These are phyloP conservation scores for Metschnikowia arizonensis DNA, from an alignment of 805 yeast species.

Conservation along the genomic window DNA sequence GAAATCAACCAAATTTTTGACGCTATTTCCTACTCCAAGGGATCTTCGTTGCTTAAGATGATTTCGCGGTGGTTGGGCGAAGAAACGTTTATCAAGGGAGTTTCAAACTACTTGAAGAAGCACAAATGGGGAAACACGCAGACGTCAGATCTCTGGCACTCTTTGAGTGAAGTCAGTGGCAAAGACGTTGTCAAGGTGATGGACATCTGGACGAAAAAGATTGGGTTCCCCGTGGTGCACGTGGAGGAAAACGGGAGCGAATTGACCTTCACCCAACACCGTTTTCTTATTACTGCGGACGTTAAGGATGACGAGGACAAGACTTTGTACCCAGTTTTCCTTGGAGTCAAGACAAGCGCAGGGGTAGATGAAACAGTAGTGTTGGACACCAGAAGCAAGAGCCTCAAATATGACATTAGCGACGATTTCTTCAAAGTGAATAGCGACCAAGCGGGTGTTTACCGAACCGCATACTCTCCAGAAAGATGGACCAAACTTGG, in stretches of 20 bases:
- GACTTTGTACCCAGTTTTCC: slow-evolving; percentile 65
- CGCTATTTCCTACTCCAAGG: slow-evolving; percentile 78
- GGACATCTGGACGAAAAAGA: slow-evolving; percentile 77
- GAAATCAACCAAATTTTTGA: slow-evolving; percentile 84
- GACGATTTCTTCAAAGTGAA: slow-evolving; percentile 65
- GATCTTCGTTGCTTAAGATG: slow-evolving; percentile 77
- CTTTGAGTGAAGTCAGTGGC: slow-evolving; percentile 65
- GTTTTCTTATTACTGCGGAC: slow-evolving; percentile 75
- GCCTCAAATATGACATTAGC: slow-evolving; percentile 35
- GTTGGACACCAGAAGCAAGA: slow-evolving; percentile 42
- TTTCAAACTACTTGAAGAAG: slow-evolving; percentile 67
- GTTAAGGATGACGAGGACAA: slow-evolving; percentile 71
- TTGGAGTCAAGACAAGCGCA: slow-evolving; percentile 53
- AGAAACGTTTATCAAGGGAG: slow-evolving; percentile 73
- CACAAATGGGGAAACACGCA: slow-evolving; percentile 76
- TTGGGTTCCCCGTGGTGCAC: slow-evolving; percentile 71
- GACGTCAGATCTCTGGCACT: slow-evolving; percentile 74
- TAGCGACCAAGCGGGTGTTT: slow-evolving; percentile 70
- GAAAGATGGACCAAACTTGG: slow-evolving; percentile 70
- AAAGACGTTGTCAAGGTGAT: slow-evolving; percentile 67
- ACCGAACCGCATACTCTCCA: slow-evolving; percentile 65
- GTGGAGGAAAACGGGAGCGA: slow-evolving; percentile 48
- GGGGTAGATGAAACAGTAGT: slow-evolving; percentile 61
- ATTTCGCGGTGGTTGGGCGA: slow-evolving; percentile 76
- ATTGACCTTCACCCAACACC: slow-evolving; percentile 60